Conservation (phyloP, 176 grass and related monocot genomes). For the Guadua angustifolia region DNA sequence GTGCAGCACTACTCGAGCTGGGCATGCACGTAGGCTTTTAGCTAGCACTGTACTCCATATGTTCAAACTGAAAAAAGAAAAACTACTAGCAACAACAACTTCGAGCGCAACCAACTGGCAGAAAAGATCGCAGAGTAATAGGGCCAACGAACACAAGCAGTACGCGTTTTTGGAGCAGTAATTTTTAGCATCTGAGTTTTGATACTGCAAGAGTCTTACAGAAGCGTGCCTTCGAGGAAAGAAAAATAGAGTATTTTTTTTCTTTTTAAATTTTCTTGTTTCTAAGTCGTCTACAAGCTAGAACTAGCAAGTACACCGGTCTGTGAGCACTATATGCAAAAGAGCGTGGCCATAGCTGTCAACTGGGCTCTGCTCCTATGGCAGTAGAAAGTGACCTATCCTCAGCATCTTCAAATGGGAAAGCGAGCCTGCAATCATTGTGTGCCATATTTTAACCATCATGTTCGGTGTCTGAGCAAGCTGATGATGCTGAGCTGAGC, state of each 20-base stretch:
- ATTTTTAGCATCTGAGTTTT: not conserved
- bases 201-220: not conserved
- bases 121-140: not conserved
- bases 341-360: conserved; percentile 54
- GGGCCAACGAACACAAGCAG: not conserved
- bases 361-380: conserved; percentile 56
- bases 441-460: conserved; percentile 54
- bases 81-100: not conserved
- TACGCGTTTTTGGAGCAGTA: not conserved
- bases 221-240: not conserved
- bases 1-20: too few species aligned
- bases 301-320: conserved; percentile 49
- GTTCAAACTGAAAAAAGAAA: too few species aligned
- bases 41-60: not conserved
- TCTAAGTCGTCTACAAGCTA: not conserved
- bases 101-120: not conserved
- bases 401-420: conserved; percentile 71
- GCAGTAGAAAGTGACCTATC: conserved; percentile 72
- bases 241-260: too few species aligned
- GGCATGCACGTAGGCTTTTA: not conserved
- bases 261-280: too few species aligned
- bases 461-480: conserved; percentile 52
- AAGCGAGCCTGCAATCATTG: conserved; percentile 67
- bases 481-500: conserved; percentile 12
- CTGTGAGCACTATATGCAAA: conserved; percentile 65